Evolutionary conservation across 2,329 filamentous ascomycete genomes (phyloP), one percentile per base, ranked within the genome.

Genomic region (Phialophora macrospora): DNA sequence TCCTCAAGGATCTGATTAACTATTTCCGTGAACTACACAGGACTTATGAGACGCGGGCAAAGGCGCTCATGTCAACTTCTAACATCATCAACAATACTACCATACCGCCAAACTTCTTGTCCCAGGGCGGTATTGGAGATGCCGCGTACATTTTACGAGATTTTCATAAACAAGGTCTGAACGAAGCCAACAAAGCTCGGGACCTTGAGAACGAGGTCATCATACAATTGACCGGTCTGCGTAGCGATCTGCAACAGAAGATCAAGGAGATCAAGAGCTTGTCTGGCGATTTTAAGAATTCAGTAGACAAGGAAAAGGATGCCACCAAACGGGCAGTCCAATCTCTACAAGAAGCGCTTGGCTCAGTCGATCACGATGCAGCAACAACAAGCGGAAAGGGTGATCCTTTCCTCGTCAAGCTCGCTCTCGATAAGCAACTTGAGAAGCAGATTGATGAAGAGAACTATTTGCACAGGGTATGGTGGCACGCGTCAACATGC

Each of bases 251-350:
- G 20, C 90, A 90, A 68, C 92, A 96, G 77, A 99, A 99, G 81
- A 96, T 96, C 78, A 99, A 98, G 79, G 95, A 99, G 79, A 99
- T 99, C 81, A 97, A 96, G 80, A 90, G 88, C 71, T 82, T 99
- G 17, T 91, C 92, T 5, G 91, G 93, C 17, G 95, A 99, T 77
- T 99, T 99, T 80, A 97, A 97, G 80, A 99, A 97, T 76, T 91
- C 90, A 0, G 93, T 99, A 9, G 92, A 97, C 28, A 97, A 94
- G 80, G 95, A 98, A 78, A 94, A 96, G 82, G 93, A 97, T 22
- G 82, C 78, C 20, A 97, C 95, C 0, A 85, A 89, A 67, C 92
- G 88, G 75, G 89, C 90, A 17, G 91, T 98, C 28, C 88, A 88
- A 60, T 84, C 87, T 34, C 82, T 97, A n/a, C 89, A 95, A 70